Evolutionary conservation across 805 yeast species (phyloP).

Genomic region (Starmerella stigmatis): DNA sequence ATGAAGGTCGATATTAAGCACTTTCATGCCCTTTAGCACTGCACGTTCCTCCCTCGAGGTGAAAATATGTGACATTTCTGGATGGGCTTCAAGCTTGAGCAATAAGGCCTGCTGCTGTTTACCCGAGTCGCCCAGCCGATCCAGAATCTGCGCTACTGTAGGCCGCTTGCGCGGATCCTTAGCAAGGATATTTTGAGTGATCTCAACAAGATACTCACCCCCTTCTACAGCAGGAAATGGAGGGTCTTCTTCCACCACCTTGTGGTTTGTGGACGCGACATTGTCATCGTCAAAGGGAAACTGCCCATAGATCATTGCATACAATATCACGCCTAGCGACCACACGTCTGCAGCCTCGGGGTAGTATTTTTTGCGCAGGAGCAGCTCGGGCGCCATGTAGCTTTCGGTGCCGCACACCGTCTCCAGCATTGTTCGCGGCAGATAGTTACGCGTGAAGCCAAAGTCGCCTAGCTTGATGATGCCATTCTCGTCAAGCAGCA

Average conservation of each 20-base stretch:
- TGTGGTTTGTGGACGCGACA: constrained; percentile 47
- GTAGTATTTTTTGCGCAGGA: constrained; percentile 55
- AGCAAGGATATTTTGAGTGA: constrained; percentile 46
- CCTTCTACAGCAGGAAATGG: constrained; percentile 32
- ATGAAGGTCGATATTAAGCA: constrained; percentile 22
- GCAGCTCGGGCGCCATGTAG: constrained; percentile 92
- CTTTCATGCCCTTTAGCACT: constrained; percentile 24
- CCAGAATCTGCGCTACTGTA: constrained; percentile 40
- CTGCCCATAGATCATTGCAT: constrained; percentile 70
- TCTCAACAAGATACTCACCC: constrained; percentile 37
- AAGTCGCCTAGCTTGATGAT: constrained; percentile 82
- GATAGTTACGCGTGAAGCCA: constrained; percentile 81
- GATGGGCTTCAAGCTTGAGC: constrained; percentile 23
- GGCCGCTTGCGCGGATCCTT: constrained; percentile 64
- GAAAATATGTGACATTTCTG: constrained; percentile 37
- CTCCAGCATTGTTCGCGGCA: constrained; percentile 46
- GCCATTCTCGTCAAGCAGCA: constrained; percentile 65
- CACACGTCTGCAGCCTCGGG: constrained; percentile 78
- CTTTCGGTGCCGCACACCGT: constrained; percentile 92
- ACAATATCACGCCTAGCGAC: constrained; percentile 84
- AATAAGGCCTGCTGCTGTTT: constrained; percentile 35
- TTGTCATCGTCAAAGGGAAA: constrained; percentile 88
- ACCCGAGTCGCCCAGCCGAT: constrained; percentile 39
- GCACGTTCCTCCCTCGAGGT: constrained; percentile 20
- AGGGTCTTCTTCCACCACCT: constrained; percentile 60